Evolutionary conservation across 1,284 basidiomycete genomes (phyloP).

Genomic region (Tilletia setariae): DNA sequence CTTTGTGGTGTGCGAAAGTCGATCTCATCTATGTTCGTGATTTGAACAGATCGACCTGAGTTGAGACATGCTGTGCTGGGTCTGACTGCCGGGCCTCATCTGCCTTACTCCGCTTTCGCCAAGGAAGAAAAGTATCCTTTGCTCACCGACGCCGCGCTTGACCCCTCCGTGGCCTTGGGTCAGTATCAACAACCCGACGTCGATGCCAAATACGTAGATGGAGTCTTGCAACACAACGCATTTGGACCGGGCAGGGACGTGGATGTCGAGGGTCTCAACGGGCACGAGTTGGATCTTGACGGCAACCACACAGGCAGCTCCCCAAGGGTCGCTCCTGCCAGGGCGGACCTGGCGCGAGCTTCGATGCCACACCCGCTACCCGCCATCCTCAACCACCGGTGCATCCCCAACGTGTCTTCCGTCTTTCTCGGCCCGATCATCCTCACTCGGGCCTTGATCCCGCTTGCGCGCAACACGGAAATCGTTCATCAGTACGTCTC

Average conservation of each 20-base stretch:
- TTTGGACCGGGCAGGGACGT: slow-evolving; percentile 40
- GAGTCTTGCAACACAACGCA: slow-evolving; percentile 52
- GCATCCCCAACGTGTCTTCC: slow-evolving; percentile 51
- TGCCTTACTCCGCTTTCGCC: slow-evolving; percentile 34
- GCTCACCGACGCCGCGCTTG: slow-evolving; percentile 16
- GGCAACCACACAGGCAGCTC: background rate
- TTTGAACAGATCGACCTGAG: slow-evolving; percentile 26
- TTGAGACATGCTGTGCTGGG: slow-evolving; percentile 44
- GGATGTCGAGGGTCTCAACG: background rate
- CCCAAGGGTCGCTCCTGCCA: background rate
- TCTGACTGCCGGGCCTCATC: slow-evolving; percentile 46
- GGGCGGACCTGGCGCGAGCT: slow-evolving; percentile 16
- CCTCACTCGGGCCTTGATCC: slow-evolving; percentile 45
- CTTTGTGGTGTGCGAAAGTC: background rate
- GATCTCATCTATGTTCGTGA: background rate
- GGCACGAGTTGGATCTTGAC: too few relatives aligned
- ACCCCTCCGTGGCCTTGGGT: slow-evolving; percentile 7
- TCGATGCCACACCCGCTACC: slow-evolving; percentile 53
- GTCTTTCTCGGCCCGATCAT: slow-evolving; percentile 52
- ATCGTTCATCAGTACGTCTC: slow-evolving; percentile 53
- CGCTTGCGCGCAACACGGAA: slow-evolving; percentile 43
- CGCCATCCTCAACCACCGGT: slow-evolving; percentile 52
- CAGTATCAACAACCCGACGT: slow-evolving; percentile 21
- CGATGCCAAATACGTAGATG: slow-evolving; percentile 48
- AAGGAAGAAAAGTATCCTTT: slow-evolving; percentile 34